phyloP scores from a whole-genome alignment of 2,329 filamentous ascomycete species.

The Rasamsonia emersonii region DNA sequence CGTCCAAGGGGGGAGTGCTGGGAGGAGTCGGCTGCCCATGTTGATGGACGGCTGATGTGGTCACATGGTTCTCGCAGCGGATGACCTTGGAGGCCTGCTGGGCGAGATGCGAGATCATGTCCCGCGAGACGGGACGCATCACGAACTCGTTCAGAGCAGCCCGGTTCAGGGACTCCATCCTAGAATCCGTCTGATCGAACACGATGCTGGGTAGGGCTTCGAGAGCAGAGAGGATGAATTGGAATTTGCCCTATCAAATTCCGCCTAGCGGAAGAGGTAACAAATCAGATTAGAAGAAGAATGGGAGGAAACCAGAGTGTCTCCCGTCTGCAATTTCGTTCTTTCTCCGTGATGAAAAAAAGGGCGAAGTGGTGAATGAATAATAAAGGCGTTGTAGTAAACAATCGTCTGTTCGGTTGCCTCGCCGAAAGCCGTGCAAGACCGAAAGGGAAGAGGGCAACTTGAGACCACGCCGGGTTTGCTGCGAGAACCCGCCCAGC shows the following conservation, averaged over 20 bases:
- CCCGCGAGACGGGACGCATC: conserved; percentile 37
- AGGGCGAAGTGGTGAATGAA: no score
- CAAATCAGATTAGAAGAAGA: conserved; percentile 2
- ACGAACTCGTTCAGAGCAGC: conserved; percentile 41
- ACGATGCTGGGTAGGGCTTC: conserved; percentile 5
- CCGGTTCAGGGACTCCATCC: conserved; percentile 23
- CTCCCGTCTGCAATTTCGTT: no score
- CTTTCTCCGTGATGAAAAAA: no score
- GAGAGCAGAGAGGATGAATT: not conserved
- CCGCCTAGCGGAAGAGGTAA: conserved; percentile 5
- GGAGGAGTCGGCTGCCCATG: conserved; percentile 52
- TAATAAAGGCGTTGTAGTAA: no score
- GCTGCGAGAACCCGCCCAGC: conserved; percentile 21
- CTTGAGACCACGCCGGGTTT: conserved; percentile 3
- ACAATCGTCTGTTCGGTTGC: no score
- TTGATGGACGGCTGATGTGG: conserved; percentile 29
- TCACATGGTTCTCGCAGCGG: conserved; percentile 44
- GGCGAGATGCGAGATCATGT: conserved; percentile 41
- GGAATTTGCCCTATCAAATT: not conserved
- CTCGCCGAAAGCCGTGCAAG: not conserved
- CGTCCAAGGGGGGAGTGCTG: conserved; percentile 47
- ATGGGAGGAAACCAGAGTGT: conserved; percentile 3
- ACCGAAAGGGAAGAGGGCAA: not conserved
- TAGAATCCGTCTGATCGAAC: conserved; percentile 13
- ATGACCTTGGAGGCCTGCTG: conserved; percentile 40